phyloP scores from a whole-genome alignment of 2,329 filamentous ascomycete genomes.

The Epichloe gansuensis region DNA sequence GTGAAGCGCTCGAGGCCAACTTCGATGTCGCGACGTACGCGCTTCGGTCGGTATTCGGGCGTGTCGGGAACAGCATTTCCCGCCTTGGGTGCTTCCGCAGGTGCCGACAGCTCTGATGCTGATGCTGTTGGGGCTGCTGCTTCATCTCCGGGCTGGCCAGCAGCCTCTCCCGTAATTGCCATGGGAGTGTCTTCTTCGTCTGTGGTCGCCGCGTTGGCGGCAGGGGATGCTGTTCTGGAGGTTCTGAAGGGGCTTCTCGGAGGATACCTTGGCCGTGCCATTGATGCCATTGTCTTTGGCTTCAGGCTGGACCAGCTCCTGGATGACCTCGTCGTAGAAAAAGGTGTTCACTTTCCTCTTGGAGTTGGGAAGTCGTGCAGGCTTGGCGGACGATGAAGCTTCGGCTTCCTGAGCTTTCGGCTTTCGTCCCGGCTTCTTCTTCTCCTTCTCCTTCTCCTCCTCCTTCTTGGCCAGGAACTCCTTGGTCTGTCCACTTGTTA shows the following conservation, averaged over 20 bases:
- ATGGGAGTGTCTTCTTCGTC: background rate
- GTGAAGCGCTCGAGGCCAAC: conserved; percentile 65
- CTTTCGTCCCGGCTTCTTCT: conserved; percentile 44
- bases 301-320: conserved; percentile 37
- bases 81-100: background rate
- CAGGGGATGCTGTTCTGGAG: conserved; percentile 3
- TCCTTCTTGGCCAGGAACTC: conserved; percentile 78
- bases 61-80: conserved; percentile 13
- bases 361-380: conserved; percentile 54
- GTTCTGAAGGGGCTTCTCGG: conserved; percentile 1
- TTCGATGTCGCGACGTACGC: conserved; percentile 56
- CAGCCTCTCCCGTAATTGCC: background rate
- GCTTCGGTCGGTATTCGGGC: conserved; percentile 39
- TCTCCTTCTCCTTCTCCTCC: conserved; percentile 70
- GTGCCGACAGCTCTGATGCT: conserved; percentile 4
- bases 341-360: conserved; percentile 60
- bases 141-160: conserved; percentile 2
- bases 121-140: conserved; percentile 5
- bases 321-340: conserved; percentile 56
- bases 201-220: background rate
- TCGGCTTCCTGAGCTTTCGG: conserved; percentile 41
- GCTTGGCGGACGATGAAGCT: conserved; percentile 38
- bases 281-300: conserved; percentile 18
- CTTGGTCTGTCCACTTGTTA: conserved; percentile 67
- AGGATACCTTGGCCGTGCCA: conserved; percentile 9